Conservation (phyloP, 108 stramenopile genomes). For the Conticribra guillardii region DNA sequence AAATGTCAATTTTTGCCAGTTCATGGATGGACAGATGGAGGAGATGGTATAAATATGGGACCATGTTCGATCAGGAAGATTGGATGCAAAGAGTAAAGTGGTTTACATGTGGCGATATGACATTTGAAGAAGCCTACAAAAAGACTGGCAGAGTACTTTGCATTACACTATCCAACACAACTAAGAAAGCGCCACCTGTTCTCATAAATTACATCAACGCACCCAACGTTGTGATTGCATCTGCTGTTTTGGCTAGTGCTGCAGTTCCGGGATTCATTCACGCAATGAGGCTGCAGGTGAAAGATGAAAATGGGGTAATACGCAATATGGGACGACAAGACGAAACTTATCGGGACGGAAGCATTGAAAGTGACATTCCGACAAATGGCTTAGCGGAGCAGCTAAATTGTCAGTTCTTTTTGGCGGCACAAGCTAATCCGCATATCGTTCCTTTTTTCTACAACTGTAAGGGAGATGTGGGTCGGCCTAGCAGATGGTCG, state of each 20-base stretch:
- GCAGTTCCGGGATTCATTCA: constrained; percentile 96
- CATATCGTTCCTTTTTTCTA: constrained; percentile 88
- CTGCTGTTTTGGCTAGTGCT: constrained; percentile 87
- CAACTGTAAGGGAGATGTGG: constrained; percentile 82
- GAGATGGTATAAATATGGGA: constrained; percentile 57
- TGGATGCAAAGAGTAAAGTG: constrained; percentile 76
- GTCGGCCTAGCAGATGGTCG: constrained; percentile 86
- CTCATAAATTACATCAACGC: constrained; percentile 95
- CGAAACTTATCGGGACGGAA: constrained; percentile 39
- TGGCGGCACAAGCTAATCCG: constrained; percentile 92
- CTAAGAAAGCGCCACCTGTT: constrained; percentile 91
- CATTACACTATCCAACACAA: constrained; percentile 93
- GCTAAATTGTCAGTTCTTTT: constrained; percentile 96
- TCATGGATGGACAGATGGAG: constrained; percentile 69
- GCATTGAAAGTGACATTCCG: constrained; percentile 29
- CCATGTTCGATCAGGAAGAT: constrained; percentile 75
- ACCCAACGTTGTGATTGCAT: constrained; percentile 94
- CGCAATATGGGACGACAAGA: constrained; percentile 49
- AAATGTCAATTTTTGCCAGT: constrained; percentile 70
- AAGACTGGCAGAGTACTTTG: constrained; percentile 96
- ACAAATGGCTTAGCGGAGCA: constrained; percentile 30
- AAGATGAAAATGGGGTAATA: constrained; percentile 83
- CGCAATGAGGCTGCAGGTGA: constrained; percentile 79
- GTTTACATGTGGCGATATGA: constrained; percentile 87
- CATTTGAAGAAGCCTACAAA: constrained; percentile 96